These are phyloP conservation scores for Sphagnum contortum DNA, from an alignment of 225 moss, liverwort and hornwort species.

Conservation along the genomic window DNA sequence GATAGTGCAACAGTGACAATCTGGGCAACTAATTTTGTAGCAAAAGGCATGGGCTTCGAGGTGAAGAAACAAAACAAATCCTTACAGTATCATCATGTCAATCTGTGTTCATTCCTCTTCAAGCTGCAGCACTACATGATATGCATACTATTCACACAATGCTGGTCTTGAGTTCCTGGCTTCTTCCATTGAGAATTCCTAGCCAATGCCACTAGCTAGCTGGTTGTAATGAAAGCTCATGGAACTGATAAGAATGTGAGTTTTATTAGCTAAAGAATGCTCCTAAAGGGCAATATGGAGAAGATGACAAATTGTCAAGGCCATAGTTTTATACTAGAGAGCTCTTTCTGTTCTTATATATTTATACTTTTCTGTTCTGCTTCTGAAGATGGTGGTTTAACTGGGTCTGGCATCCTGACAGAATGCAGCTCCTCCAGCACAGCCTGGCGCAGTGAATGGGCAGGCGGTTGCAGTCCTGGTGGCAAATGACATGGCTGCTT, in stretches of 20 bases:
- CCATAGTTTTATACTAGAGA: background rate
- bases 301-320: background rate
- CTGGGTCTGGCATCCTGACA: conserved; percentile 6
- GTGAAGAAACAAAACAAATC: conserved; percentile 10
- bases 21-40: conserved; percentile 65
- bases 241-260: no score
- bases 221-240: no score
- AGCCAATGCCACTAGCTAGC: no score
- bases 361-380: background rate
- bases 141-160: background rate
- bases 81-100: no score
- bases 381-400: background rate
- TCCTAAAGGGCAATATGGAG: no score
- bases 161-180: background rate
- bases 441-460: conserved; percentile 60
- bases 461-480: conserved; percentile 75
- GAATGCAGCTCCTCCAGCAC: conserved; percentile 60
- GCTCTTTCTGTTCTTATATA: background rate
- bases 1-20: conserved; percentile 73
- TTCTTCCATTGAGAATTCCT: no score
- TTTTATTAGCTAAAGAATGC: no score
- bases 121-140: background rate
- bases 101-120: no score
- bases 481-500: conserved; percentile 81
- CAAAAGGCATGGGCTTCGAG: conserved; percentile 60